phyloP scores from a whole-genome alignment of 108 stramenopile species.

The Nitzschia sp. region DNA sequence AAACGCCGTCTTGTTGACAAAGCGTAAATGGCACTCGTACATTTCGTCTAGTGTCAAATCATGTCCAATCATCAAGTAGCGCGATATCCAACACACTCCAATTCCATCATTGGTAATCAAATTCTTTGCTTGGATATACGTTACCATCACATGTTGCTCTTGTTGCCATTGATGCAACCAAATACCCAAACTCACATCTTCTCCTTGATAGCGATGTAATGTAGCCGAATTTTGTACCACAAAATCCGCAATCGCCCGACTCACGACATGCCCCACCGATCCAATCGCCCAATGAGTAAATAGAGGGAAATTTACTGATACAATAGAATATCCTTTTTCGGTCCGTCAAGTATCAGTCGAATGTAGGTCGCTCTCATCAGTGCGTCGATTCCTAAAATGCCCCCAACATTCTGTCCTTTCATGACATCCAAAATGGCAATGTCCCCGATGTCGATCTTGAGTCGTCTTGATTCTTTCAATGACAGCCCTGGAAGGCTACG shows the following conservation, averaged over 20 bases:
- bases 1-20: not conserved
- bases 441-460: constrained; percentile 74
- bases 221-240: constrained; percentile 19
- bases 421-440: constrained; percentile 67
- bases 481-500: constrained; percentile 15
- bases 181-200: constrained; percentile 53
- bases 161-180: constrained; percentile 42
- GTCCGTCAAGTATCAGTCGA: constrained; percentile 8
- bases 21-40: constrained; percentile 9
- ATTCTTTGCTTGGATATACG: constrained; percentile 15
- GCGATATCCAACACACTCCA: not conserved
- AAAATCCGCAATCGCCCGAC: constrained; percentile 32
- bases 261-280: constrained; percentile 40
- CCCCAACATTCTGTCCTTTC: constrained; percentile 57
- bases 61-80: constrained; percentile 20
- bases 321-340: constrained; percentile 4
- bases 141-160: not conserved
- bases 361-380: constrained; percentile 57
- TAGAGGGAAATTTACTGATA: constrained; percentile 2
- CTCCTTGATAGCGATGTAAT: constrained; percentile 53
- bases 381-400: constrained; percentile 76
- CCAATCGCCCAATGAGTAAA: constrained; percentile 50
- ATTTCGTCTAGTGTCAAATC: constrained; percentile 23
- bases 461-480: constrained; percentile 13
- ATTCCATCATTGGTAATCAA: constrained; percentile 17